phyloP scores from a whole-genome alignment of 495 filamentous ascomycete genomes.

The Thozetella sp. region DNA sequence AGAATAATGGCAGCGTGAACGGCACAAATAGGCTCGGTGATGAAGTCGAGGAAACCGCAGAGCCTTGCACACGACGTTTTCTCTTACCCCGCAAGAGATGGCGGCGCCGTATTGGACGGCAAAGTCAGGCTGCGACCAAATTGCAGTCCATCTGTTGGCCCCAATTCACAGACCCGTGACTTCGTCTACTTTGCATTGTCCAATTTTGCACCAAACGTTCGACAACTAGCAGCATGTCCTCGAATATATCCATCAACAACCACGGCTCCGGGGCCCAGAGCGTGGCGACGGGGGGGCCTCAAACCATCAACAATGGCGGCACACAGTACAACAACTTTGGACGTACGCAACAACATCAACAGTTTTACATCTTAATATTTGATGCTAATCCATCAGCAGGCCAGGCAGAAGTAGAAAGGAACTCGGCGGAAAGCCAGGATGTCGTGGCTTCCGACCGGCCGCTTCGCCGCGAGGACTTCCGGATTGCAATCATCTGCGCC shows the following conservation, averaged over 20 bases:
- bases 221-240: not conserved
- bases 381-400: not conserved
- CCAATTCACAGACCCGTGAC: too few species aligned
- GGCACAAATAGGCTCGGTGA: not conserved
- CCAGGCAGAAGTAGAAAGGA: not conserved
- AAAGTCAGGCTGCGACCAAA: not conserved
- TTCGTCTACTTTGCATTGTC: not conserved
- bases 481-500: not conserved
- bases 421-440: not conserved
- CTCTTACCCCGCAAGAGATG: not conserved
- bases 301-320: slow-evolving; percentile 3
- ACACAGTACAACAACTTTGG: not conserved
- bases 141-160: too few species aligned
- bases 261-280: not conserved
- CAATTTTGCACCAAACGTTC: not conserved
- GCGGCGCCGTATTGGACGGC: not conserved
- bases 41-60: not conserved
- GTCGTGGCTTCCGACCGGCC: not conserved
- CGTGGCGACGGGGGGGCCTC: too few species aligned
- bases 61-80: not conserved
- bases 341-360: not conserved
- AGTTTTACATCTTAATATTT: not conserved
- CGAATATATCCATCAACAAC: slow-evolving; percentile 1
- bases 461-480: not conserved
- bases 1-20: not conserved